Base-by-base conservation (phyloP, 1,284 basidiomycete genomes). In the Pseudozyma pruni region DNA sequence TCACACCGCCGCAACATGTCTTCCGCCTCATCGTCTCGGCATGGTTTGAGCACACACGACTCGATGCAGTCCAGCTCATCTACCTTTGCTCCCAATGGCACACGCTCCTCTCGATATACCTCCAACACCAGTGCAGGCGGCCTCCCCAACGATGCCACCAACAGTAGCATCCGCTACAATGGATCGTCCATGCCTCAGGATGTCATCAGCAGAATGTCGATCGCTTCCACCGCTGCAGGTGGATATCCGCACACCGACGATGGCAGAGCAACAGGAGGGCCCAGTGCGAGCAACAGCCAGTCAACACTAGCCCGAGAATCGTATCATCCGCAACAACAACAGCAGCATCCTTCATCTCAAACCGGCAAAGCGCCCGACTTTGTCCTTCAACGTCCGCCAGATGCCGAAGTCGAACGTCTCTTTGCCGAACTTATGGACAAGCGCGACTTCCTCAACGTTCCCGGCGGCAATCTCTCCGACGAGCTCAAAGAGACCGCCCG, bases 341-440 rank as follows among this genome's bases (percentile, higher is more conserved):
- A 38, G 22, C 48, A 47, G 7, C 44, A 31, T 14, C 8, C 42
- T 1, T 32, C 19, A 8, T 8, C 44, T n/a, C 46, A 43, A 13
- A 20, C 37, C 6, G 51, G 29, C 23, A 67, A 62, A 39, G 63
- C 63, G 14, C 55, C 69, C 33, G 80, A 80, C 17, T 78, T 81
- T 35, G 53, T 60, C 16, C 46, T 72, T 1, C 54, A 60, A 20
- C 66, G 79, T 17, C 80, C 80, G 1, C 31, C 67, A 13, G 76
- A 81, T 40, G 72, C 57, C 16, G 68, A 79, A 20, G 74, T 82
- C 19, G 79, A 81, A 46, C 67, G 77, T 19, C 74, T 82, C 54
- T 82, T 82, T 59, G 70, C 77, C 20, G 80, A 82, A 29, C 71
- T 82, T 35, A 82, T 82, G 76, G 74, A 74, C 48, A 77, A 76